Base-by-base conservation (phyloP, 1,139 yeast species). In the Debaryomyces nepalensis region DNA sequence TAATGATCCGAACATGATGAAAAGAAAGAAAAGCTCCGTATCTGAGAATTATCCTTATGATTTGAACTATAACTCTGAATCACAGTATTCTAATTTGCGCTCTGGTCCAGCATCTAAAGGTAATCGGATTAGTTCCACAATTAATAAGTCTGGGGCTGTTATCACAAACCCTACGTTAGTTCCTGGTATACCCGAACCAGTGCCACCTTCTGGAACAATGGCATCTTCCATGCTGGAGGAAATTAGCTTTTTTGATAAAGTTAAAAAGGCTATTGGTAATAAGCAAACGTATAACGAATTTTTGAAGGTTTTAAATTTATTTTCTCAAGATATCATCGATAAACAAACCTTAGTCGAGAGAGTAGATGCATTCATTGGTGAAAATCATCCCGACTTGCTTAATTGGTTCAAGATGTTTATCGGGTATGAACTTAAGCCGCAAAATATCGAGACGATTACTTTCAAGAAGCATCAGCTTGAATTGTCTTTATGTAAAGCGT, bases 331-430 rank as follows among this genome's bases (percentile, higher is more conserved):
- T 56, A 82, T 95, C 44, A 84, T 95, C 52, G 97, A 89, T 59
- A 86, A 87, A 52, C 78, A 75, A 42, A 83, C 93, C 12, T 75
- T 93, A 46, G 89, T 93, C 23, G 93, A 85, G 57, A 79, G 95
- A 49, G 93, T 85, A 6, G 95, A 87, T 47, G 83, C 87, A 9
- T 93, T 89, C 58, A 73, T 93, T 57, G 97, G 97, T 21, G 78
- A 70, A 41, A 78, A 81, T 16, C 85, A 83, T 54, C 78, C 80
- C 23, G 98, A 91, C 48, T 72, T 95, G 46, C 78, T 87, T 61
- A 82, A 80, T 44, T 91, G 98, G 97, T 93, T 93, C 71, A 91
- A 89, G 62, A 74, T 79, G 55, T 91, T 93, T 69, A 96, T 93
- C 48, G 96, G 95, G 8, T 93, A 80, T 60, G 91, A 88, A 50